phyloP scores from a whole-genome alignment of 148 eudicot genomes.

The Beta vulgaris region DNA sequence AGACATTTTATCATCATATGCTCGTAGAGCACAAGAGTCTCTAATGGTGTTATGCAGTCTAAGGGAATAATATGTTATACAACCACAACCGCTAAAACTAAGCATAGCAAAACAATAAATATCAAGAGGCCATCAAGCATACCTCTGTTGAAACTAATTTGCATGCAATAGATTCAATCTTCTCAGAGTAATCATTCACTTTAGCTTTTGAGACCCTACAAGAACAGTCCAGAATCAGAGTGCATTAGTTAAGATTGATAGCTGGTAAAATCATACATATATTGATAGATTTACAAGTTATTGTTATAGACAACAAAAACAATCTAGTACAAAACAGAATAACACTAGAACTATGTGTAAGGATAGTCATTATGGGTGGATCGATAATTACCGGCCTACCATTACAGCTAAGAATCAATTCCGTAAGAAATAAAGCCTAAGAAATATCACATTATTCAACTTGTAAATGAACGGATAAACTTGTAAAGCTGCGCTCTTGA shows the following conservation, averaged over 20 bases:
- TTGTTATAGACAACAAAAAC: too few relatives aligned
- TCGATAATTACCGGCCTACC: too few relatives aligned
- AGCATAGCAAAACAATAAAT: neutral
- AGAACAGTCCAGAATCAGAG: conserved; percentile 15
- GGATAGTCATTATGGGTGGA: too few relatives aligned
- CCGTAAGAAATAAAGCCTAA: too few relatives aligned
- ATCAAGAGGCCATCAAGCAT: conserved; percentile 21
- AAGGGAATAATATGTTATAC: neutral
- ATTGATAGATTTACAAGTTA: neutral
- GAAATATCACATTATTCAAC: neutral
- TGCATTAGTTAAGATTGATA: neutral
- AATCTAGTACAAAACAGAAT: too few relatives aligned
- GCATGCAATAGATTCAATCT: conserved; percentile 78
- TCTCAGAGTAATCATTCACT: conserved; percentile 80
- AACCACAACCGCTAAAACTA: neutral
- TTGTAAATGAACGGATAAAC: neutral
- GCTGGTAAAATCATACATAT: neutral
- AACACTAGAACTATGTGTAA: too few relatives aligned
- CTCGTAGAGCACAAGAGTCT: neutral
- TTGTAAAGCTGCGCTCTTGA: neutral
- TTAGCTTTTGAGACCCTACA: conserved; percentile 72
- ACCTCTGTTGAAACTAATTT: conserved; percentile 57
- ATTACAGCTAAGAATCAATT: neutral
- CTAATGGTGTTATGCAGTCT: neutral
- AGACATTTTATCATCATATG: conserved; percentile 1